Conservation (phyloP, 148 eudicot genomes). For the Camellia sinensis region DNA sequence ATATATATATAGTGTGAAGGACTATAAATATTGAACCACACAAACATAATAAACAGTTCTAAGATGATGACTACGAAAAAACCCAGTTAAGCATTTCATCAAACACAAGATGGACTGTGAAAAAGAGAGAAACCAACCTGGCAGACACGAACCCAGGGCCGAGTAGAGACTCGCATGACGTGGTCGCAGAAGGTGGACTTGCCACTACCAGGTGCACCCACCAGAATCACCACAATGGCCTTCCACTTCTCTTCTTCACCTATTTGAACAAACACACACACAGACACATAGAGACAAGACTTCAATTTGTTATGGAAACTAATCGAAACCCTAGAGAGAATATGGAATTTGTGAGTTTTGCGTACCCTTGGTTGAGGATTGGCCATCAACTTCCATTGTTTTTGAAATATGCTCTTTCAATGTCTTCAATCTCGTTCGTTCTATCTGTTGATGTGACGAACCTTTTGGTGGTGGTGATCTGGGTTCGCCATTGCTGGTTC, state of each 20-base stretch:
- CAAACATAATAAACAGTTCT: too few relatives aligned
- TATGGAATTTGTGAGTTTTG: not conserved
- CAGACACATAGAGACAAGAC: not conserved
- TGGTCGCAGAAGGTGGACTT: conserved; percentile 87
- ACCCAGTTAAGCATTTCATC: conserved; percentile 19
- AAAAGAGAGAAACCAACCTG: conserved; percentile 53
- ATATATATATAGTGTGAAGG: not conserved
- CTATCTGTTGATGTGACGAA: too few relatives aligned
- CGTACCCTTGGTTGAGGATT: not conserved
- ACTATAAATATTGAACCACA: not conserved
- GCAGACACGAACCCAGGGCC: conserved; percentile 85
- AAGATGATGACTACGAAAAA: not conserved
- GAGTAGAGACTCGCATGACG: conserved; percentile 52
- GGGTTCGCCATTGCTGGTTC: too few relatives aligned
- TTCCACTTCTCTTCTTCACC: conserved; percentile 34
- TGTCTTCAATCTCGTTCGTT: not conserved
- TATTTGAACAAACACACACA: not conserved
- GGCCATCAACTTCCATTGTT: conserved; percentile 7
- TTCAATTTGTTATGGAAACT: not conserved
- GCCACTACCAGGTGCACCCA: conserved; percentile 95
- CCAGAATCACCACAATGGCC: conserved; percentile 52
- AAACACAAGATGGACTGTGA: conserved; percentile 1
- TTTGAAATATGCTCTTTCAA: not conserved
- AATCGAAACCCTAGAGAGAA: conserved; percentile 4
- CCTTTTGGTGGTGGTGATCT: too few relatives aligned